Evolutionary conservation across 129 eudicot genomes (phyloP), one percentile per base, ranked within the genome.

Genomic region (Escallonia herrerae): DNA sequence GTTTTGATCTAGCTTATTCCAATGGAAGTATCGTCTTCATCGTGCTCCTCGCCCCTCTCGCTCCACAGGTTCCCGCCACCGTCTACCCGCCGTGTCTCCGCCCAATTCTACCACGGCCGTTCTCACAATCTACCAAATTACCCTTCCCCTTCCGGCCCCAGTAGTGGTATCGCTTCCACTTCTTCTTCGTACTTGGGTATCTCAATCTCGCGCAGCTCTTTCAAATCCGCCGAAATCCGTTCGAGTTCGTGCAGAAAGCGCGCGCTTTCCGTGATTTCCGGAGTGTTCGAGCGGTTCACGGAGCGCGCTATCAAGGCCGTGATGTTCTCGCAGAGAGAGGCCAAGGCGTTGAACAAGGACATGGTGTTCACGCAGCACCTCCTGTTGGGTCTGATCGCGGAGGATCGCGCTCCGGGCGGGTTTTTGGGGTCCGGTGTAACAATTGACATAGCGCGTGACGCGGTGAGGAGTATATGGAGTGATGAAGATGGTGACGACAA

Each of bases 261-360:
- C 40, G 68, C 87, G 2, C 64, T 77, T 3, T 43, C 39, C 37
- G 41, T 85, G 3, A 59, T 77, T 6, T 60, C 77, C 52, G 97
- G 90, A 38, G 87, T 84, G 15, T 90, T 90, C 70, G 97, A 90
- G 83, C 66, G 86, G 40, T 90, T 90, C 62, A 90, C 97, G 0
- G 97, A 90, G 73, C 65, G 95, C 68, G 80, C 97, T 40, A 82
- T 90, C 48, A 90, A 87, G 44, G 93, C 95, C 5, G 95, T 90
- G 41, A 76, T 90, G 87, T 80, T 75, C 61, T 82, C 97, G 2
- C 97, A 90, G 39, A 66, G 76, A 33, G 97, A 90, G 64, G 91
- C 95, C 6, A 90, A 77, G 53, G 77, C 73, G 5, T 65, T 90
- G 50, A 95, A 95, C 14, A 63, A 75, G 40, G 80, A 78, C 40